Evolutionary conservation across 371 early-diverging fungal species (phyloP).

Genomic region (Circinella umbellata): DNA sequence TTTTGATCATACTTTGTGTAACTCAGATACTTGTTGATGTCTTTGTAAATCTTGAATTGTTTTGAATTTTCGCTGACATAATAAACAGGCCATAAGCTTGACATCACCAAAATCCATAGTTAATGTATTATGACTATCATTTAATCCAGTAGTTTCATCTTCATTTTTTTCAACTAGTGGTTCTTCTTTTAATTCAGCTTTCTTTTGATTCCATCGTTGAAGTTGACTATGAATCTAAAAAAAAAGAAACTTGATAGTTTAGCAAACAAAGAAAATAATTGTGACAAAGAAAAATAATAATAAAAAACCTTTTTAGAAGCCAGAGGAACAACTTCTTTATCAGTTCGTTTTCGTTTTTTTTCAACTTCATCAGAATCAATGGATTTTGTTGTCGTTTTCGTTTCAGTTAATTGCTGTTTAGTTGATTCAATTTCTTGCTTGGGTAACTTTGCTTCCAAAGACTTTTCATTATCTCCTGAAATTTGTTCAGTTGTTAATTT

Average conservation of each 20-base stretch:
- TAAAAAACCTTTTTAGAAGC: constrained; percentile 41
- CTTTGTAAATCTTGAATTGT: constrained; percentile 55
- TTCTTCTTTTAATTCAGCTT: constrained; percentile 41
- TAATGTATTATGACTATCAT: constrained; percentile 20
- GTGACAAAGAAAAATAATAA: background rate
- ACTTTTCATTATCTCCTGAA: background rate
- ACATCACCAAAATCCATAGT: constrained; percentile 52
- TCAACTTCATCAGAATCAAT: constrained; percentile 20
- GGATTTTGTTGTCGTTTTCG: background rate
- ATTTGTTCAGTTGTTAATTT: constrained; percentile 26
- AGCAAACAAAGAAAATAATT: background rate
- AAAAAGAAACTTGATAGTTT: background rate
- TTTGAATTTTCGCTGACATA: constrained; percentile 76
- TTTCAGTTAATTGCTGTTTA: background rate
- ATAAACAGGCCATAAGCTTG: constrained; percentile 57
- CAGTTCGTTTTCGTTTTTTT: constrained; percentile 46
- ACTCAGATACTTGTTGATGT: constrained; percentile 66
- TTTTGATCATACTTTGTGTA: constrained; percentile 63
- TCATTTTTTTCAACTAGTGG: constrained; percentile 16
- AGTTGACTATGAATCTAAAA: constrained; percentile 58
- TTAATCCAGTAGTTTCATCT: constrained; percentile 23
- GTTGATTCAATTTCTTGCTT: background rate
- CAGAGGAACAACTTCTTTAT: constrained; percentile 28
- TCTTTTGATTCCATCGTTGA: constrained; percentile 55
- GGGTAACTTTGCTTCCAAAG: background rate